Base-by-base conservation (phyloP, 305 asterid genomes). In the Solanum hybrid region DNA sequence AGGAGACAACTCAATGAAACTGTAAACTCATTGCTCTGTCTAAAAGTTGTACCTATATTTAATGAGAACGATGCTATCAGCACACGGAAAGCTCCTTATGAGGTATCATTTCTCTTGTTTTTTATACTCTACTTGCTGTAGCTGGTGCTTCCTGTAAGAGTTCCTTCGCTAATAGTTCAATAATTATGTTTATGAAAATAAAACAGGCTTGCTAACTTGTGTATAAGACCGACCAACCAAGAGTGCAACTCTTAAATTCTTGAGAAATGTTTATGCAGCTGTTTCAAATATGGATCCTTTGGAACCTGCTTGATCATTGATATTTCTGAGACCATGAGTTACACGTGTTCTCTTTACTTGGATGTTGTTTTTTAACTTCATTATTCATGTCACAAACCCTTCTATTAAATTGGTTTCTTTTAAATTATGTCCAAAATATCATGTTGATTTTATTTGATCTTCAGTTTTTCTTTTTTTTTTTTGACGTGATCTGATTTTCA, bases 61-160 rank as follows among this genome's bases (percentile, higher is more conserved):
- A 98, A 98, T 90, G 99, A 98, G 94, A 98, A 98, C 91, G 99
- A 98, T 93, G 99, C 99, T 72, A 91, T 98, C 92, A 98, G 99
- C 93, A 98, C 99, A 88, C 93, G 99, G 91, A 95, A 88, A 90
- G 99, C 99, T 92, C 99, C 99, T 79, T 98, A 98, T 88, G 98
- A 96, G 99, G 99, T 96, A 90, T 70, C 45, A 51, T 22, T 85
- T 32, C 45, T 85, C 77, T 85, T 22, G 12, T 86, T 32, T 86
- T 65, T 86, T 57, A 14, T 61, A 33, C 78, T 86, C 14, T 32
- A 61, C 57, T 61, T 86, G 79, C 79, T 86, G 78, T 86, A 86
- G 72, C 78, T 57, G 89, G 79, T 61, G 89, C 78, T 86, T 85
- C 73, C 79, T 61, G 11, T 33, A 22, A 61, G 51, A 61, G 57